phyloP scores from a whole-genome alignment of 176 grass and related monocot genomes.

The Phragmites australis region DNA sequence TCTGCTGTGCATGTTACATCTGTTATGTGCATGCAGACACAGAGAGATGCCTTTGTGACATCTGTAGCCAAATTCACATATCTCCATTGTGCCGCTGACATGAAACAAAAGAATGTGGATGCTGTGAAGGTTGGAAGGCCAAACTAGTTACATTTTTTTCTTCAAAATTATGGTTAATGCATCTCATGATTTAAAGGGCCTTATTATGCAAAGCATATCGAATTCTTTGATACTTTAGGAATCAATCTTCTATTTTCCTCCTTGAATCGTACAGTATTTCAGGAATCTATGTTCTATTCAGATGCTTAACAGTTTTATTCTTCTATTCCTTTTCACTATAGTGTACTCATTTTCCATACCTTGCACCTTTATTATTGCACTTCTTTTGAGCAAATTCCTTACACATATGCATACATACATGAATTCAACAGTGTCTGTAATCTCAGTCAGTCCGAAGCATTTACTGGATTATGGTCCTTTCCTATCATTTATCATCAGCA shows the following conservation, averaged over 20 bases:
- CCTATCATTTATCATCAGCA: constrained; percentile 11
- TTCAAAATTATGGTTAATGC: constrained; percentile 11
- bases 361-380: background rate
- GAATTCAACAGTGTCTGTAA: background rate
- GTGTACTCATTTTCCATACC: background rate
- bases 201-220: constrained; percentile 5
- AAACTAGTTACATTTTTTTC: background rate
- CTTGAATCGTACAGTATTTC: background rate
- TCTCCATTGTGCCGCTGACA: constrained; percentile 95
- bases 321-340: background rate
- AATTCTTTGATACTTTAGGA: background rate
- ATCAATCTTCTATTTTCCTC: background rate
- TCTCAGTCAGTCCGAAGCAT: background rate
- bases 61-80: constrained; percentile 98
- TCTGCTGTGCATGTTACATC: constrained; percentile 88
- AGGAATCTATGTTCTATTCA: constrained; percentile 23
- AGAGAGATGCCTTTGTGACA: constrained; percentile 98
- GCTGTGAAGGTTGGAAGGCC: constrained; percentile 76
- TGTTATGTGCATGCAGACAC: constrained; percentile 92
- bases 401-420: constrained; percentile 10
- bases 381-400: constrained; percentile 11
- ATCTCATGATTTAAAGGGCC: background rate
- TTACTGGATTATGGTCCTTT: constrained; percentile 18
- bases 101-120: constrained; percentile 99
- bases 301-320: constrained; percentile 1